Evolutionary conservation across 139 green algal species (phyloP).

Genomic region (Helicosporidium sp.): DNA sequence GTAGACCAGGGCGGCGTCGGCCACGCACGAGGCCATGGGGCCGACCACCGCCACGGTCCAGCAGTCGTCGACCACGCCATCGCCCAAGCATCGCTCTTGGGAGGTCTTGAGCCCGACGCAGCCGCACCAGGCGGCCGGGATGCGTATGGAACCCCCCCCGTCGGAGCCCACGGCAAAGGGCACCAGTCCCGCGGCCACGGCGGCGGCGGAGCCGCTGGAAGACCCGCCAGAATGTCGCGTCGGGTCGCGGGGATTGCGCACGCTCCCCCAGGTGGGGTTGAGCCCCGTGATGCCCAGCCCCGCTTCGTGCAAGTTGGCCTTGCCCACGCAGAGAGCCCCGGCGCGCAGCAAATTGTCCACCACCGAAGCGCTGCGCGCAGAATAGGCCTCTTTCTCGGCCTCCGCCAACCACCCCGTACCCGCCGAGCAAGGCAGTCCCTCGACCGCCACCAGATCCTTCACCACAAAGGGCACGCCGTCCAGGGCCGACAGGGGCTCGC

Average conservation of each 20-base stretch:
- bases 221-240: conserved; percentile 28
- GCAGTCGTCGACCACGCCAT: conserved; percentile 6
- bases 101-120: conserved; percentile 56
- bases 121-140: conserved; percentile 62
- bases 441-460: conserved; percentile 54
- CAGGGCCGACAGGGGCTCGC: conserved; percentile 32
- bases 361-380: too few species aligned
- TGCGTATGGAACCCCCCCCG: conserved; percentile 57
- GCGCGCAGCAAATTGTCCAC: conserved; percentile 21
- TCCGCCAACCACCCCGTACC: conserved; percentile 50
- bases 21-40: conserved; percentile 24
- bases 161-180: conserved; percentile 52
- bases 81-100: conserved; percentile 16
- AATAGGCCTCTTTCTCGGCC: too few species aligned
- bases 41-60: conserved; percentile 21
- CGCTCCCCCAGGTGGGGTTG: conserved; percentile 27
- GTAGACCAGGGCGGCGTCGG: conserved; percentile 30
- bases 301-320: conserved; percentile 53
- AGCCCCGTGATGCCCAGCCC: conserved; percentile 27
- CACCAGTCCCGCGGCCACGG: conserved; percentile 47
- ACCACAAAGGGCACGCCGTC: conserved; percentile 66
- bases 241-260: conserved; percentile 38
- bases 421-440: conserved; percentile 43
- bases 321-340: conserved; percentile 53
- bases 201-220: conserved; percentile 37